Evolutionary conservation across 352 stramenopile genomes (phyloP).

Genomic region (Phytopythium ostracodes): DNA sequence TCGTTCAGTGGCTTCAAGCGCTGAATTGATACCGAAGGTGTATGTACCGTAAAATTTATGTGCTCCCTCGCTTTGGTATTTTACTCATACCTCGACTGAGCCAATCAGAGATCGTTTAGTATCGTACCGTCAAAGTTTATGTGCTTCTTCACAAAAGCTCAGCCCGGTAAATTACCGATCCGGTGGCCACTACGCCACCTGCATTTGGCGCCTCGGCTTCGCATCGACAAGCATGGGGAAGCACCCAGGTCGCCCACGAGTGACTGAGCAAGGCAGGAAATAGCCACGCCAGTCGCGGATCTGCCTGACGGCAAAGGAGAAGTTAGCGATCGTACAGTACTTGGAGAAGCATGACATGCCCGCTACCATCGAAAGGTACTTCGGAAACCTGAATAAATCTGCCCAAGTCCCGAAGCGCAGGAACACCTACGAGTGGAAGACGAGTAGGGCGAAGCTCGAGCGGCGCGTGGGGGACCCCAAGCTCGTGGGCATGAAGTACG

Average conservation of each 20-base stretch:
- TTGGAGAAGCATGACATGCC: neutral
- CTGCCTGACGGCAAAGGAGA: neutral
- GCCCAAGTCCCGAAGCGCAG: neutral
- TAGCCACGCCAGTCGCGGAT: neutral
- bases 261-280: neutral
- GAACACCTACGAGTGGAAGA: neutral
- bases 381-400: neutral
- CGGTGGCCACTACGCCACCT: too few relatives aligned
- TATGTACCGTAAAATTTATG: too few relatives aligned
- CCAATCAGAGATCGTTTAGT: too few relatives aligned
- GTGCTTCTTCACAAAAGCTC: too few relatives aligned
- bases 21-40: too few relatives aligned
- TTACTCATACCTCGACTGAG: too few relatives aligned
- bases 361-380: neutral
- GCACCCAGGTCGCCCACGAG: too few relatives aligned
- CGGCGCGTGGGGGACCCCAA: neutral
- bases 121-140: too few relatives aligned
- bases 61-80: too few relatives aligned
- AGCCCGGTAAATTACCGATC: too few relatives aligned
- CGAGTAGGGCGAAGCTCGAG: neutral
- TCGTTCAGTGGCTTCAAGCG: neutral
- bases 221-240: too few relatives aligned
- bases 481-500: neutral
- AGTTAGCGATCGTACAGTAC: neutral
- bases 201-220: too few relatives aligned